Conservation (phyloP, 306 rosid genomes). For the Cyclanthera cordifolia region DNA sequence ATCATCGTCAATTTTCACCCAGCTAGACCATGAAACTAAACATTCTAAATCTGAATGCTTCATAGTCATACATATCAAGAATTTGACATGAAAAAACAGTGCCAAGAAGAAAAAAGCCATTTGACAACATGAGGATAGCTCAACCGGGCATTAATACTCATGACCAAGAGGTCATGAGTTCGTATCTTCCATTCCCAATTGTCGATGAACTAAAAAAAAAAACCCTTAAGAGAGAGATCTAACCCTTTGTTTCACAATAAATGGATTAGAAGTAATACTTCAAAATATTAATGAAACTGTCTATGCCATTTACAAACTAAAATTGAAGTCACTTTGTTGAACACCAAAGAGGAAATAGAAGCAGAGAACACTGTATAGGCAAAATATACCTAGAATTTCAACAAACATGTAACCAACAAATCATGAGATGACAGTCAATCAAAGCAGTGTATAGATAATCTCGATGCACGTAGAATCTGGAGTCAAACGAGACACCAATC, state of each 20-base stretch:
- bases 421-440: background rate
- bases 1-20: background rate
- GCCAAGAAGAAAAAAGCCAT: background rate
- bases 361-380: background rate
- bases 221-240: background rate
- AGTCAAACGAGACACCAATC: background rate
- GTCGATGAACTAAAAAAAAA: too few species aligned
- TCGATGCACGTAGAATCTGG: background rate
- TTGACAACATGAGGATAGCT: background rate
- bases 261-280: background rate
- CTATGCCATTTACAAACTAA: background rate
- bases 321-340: background rate
- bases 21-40: background rate
- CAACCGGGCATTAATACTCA: too few species aligned
- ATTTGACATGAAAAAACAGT: background rate
- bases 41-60: background rate
- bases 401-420: background rate
- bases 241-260: background rate
- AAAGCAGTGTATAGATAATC: background rate
- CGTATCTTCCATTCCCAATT: too few species aligned
- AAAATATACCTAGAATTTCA: slow-evolving; percentile 4
- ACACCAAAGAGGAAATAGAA: background rate
- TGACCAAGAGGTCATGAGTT: too few species aligned
- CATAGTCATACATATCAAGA: background rate
- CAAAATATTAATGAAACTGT: background rate